These are phyloP conservation scores for Ganoderma leucocontextum DNA, from an alignment of 1,284 basidiomycete species.

Conservation along the genomic window DNA sequence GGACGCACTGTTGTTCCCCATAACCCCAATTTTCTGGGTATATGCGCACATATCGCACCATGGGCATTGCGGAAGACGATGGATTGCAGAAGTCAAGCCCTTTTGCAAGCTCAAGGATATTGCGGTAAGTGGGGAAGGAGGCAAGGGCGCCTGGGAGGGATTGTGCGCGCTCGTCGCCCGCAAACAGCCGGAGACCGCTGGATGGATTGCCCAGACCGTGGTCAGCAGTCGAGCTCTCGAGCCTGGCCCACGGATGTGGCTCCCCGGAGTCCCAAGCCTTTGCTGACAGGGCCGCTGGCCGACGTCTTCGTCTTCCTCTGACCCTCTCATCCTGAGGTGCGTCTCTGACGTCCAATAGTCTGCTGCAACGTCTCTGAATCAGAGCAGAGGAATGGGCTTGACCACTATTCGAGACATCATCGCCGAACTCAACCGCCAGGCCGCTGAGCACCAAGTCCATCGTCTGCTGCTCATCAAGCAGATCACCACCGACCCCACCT, in stretches of 20 bases:
- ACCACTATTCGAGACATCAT: conserved; percentile 34
- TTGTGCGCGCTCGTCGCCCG: conserved; percentile 1
- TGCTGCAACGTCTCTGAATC: neutral
- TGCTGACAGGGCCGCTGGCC: conserved; percentile 12
- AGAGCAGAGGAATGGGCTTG: conserved; percentile 23
- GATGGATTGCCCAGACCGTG: neutral
- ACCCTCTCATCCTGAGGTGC: conserved; percentile 13
- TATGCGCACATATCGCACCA: conserved; percentile 4
- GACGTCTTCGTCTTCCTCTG: conserved; percentile 5
- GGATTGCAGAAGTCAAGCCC: neutral
- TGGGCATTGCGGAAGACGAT: neutral
- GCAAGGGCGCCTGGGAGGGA: neutral
- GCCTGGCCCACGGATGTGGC: neutral
- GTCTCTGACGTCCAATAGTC: neutral
- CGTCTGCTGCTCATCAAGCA: conserved; percentile 31
- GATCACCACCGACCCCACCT: conserved; percentile 31
- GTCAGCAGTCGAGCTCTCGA: neutral
- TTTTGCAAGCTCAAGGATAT: neutral
- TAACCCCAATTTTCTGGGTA: neutral
- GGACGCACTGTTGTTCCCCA: neutral
- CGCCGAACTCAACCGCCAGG: conserved; percentile 34
- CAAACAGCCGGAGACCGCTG: conserved; percentile 3
- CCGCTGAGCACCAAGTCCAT: conserved; percentile 32
- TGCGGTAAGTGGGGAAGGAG: neutral
- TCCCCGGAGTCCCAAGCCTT: neutral